Evolutionary conservation across 306 rosid genomes (phyloP), one percentile per base, ranked within the genome.

Genomic region (Fragaria iinumae): DNA sequence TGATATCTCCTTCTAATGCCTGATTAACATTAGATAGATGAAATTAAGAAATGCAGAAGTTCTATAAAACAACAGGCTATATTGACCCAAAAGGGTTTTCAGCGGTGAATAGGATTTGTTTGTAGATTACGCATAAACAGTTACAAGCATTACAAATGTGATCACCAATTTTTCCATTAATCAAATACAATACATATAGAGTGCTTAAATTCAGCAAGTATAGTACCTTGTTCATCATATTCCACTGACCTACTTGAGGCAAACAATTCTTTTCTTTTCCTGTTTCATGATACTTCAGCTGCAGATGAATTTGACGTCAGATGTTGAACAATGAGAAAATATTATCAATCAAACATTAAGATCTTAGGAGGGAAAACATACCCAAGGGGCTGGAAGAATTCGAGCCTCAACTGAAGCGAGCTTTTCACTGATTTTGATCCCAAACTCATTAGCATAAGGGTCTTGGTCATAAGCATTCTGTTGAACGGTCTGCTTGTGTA

Each of bases 231-330:
- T 94, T 94, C 96, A 90, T 89, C 98, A 94, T 94, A 81, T 94
- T 94, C 98, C 98, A 94, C 84, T 94, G 98, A 77, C 98, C 98
- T 80, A 94, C 96, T 85, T 94, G 98, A 48, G 98, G 98, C 78
- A 94, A 87, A 80, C 98, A 94, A 82, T 92, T 89, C 87, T 94
- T 94, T 80, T 92, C 98, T 84, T 92, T 94, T 18, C 98, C 98
- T 67, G 90, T 89, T 44, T 94, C 98, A 57, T 94, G 96, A 84
- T 94, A 94, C 76, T 94, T 94, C 73, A 94, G 89, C 98, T 94
- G 97, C 86, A 45, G 41, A 39, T 66, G 60, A 73, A 79, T 57
- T 59, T 38, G 14, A 48, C 47, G 52, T 65, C 60, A 77, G 62
- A 67, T 41, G 72, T 69, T 83, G 27, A 71, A 48, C 29, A 47